Evolutionary conservation across 768 basidiomycete species (phyloP).

Genomic region (Mycena chlorophos): DNA sequence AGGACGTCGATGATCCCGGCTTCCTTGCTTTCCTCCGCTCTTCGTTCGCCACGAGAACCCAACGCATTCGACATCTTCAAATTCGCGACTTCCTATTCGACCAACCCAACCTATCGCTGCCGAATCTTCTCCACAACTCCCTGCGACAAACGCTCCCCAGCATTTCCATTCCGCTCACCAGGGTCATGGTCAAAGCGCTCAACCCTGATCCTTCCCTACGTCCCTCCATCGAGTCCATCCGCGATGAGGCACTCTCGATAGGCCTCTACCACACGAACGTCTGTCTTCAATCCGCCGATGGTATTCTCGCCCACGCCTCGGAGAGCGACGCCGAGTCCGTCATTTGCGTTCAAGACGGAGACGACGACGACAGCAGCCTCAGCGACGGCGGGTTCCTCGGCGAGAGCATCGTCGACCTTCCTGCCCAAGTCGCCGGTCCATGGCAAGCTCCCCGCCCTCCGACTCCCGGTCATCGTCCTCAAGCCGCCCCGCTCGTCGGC

Average conservation of each 20-base stretch:
- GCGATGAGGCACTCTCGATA: background rate
- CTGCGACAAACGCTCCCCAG: background rate
- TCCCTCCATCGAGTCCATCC: background rate
- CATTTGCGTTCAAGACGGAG: background rate
- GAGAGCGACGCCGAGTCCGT: background rate
- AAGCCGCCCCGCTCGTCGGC: background rate
- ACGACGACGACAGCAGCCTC: background rate
- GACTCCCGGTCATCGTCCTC: background rate
- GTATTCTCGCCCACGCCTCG: background rate
- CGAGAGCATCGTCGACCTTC: background rate
- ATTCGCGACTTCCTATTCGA: no score
- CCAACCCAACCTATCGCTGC: background rate
- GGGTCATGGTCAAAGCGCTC: background rate
- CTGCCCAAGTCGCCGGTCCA: background rate
- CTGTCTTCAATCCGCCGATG: background rate
- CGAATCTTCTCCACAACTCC: background rate
- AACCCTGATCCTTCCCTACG: background rate
- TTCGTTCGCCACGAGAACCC: background rate
- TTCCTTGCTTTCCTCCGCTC: background rate
- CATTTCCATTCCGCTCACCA: background rate
- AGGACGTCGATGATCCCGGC: background rate
- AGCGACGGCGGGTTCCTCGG: background rate
- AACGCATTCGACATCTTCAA: background rate
- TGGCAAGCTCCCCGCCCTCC: background rate
- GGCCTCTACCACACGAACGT: background rate